Base-by-base conservation (phyloP, 2,329 filamentous ascomycete species). In the Colletotrichum horii region DNA sequence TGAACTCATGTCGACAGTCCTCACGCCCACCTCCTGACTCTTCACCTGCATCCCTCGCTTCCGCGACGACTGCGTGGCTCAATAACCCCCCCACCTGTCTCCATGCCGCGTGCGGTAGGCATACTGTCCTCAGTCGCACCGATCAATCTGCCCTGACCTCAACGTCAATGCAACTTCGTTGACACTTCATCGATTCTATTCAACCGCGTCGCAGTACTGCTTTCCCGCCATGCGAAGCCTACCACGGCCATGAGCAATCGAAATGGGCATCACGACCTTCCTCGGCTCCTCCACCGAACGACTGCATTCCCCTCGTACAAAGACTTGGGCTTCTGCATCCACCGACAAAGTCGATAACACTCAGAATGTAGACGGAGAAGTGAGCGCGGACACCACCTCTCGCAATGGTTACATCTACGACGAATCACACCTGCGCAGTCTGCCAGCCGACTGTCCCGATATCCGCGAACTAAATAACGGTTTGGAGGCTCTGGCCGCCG, bases 381-480 rank as follows among this genome's bases (percentile, higher is more conserved):
- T 82, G 81, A 78, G 79, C 79, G 77, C 78, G 79, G 81, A 79
- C 68, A 66, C 78, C 38, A 81, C 82, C 72, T 78, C 80, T 36
- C 78, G 80, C 14, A 61, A 77, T 74, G 87, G 87, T 61, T 91
- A 89, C 81, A 91, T 93, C 78, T 84, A 86, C 79, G 89, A 92
- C 76, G 89, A 91, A 77, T 82, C 88, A 36, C 89, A 93, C 79
- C 86, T 93, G 30, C 83, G 82, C 24, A 85, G 86, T 60, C 78
- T 87, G 28, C 83, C 84, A 9, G 85, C 86, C 78, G 91, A 93
- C 75, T 86, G 89, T 43, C 89, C 91, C 52, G 90, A 95, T 79
- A 88, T 96, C 28, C 88, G 90, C 78, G 91, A 93, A 74, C 88
- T 96, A 65, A 96, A 96, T 85, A 87, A 88, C 66, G 90, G 92